phyloP scores from a whole-genome alignment of 1,284 basidiomycete species.

The Marasmius oreades region DNA sequence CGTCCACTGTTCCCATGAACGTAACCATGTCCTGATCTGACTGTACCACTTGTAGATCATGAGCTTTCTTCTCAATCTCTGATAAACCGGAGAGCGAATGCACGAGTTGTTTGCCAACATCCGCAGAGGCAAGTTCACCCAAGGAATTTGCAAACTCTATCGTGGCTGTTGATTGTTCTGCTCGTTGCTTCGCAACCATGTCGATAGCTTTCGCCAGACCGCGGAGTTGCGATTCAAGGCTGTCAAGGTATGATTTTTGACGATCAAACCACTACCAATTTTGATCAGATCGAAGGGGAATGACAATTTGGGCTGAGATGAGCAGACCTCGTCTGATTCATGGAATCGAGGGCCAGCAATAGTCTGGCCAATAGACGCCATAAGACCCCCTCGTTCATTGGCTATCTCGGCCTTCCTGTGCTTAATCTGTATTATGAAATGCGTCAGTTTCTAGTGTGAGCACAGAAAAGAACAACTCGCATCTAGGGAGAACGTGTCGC shows the following conservation, averaged over 20 bases:
- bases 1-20: conserved; percentile 81
- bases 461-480: conserved; percentile 37
- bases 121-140: conserved; percentile 65
- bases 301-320: background rate
- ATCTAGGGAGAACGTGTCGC: conserved; percentile 81
- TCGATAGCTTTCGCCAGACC: conserved; percentile 86
- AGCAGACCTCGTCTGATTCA: conserved; percentile 84
- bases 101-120: conserved; percentile 72
- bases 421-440: conserved; percentile 60
- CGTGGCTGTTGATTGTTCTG: conserved; percentile 66
- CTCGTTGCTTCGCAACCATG: conserved; percentile 73
- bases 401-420: conserved; percentile 77
- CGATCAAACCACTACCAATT: conserved; percentile 83
- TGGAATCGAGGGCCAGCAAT: conserved; percentile 83
- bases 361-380: conserved; percentile 77
- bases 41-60: conserved; percentile 69
- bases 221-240: conserved; percentile 86
- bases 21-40: conserved; percentile 77
- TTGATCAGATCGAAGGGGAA: conserved; percentile 4
- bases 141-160: conserved; percentile 74
- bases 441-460: background rate
- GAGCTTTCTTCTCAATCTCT: conserved; percentile 69
- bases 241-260: conserved; percentile 84
- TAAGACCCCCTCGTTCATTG: conserved; percentile 72
- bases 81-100: conserved; percentile 65